Evolutionary conservation across 257 asterid species (phyloP).

Genomic region (Primulina huaijiensis): DNA sequence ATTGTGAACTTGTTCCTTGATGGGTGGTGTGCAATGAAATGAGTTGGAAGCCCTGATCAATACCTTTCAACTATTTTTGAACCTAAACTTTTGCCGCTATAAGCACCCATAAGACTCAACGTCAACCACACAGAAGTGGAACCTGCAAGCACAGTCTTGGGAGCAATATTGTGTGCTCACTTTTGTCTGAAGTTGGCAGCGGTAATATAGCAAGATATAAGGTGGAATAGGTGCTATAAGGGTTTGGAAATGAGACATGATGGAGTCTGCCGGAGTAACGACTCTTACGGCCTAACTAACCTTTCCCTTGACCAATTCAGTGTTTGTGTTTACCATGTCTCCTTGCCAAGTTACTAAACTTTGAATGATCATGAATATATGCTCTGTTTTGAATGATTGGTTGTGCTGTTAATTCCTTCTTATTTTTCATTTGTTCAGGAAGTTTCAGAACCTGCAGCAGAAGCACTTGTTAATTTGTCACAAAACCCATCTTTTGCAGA

Average conservation of each 20-base stretch:
- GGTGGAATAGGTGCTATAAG: background rate
- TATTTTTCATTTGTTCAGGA: conserved; percentile 47
- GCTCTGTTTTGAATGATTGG: background rate
- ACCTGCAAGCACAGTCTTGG: background rate
- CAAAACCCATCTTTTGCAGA: conserved; percentile 58
- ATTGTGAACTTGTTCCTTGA: background rate
- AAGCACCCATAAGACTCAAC: background rate
- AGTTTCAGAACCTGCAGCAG: conserved; percentile 90
- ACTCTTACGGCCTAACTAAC: background rate
- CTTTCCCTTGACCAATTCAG: background rate
- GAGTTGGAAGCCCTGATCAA: background rate
- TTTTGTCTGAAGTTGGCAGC: background rate
- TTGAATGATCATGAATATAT: background rate
- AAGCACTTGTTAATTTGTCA: conserved; percentile 87
- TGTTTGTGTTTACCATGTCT: background rate
- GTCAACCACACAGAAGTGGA: background rate
- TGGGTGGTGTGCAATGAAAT: background rate
- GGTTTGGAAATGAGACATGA: background rate
- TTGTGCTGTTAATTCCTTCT: conserved; percentile 9
- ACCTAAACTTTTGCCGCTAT: background rate
- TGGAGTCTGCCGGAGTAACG: background rate
- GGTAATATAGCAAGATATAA: background rate
- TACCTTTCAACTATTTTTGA: background rate
- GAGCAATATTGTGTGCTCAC: background rate
- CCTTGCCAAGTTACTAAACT: background rate